Conservation (phyloP, 305 asterid species). For the Solanum aculeatissimum region DNA sequence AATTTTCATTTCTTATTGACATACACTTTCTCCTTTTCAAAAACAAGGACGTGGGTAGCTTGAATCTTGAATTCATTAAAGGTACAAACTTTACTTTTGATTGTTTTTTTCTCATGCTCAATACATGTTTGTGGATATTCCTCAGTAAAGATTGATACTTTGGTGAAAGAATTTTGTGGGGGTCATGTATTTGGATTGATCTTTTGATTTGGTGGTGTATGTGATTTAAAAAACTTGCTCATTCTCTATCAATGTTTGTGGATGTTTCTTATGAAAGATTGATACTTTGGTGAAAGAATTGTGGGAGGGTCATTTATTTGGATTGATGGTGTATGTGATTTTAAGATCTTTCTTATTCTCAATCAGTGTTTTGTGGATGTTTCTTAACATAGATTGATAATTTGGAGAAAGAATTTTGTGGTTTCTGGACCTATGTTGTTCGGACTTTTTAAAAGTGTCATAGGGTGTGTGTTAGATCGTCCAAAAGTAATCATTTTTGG, state of each 20-base stretch:
- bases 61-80: not conserved
- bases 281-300: slow-evolving; percentile 4
- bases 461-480: not conserved
- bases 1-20: not conserved
- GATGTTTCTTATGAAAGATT: not conserved
- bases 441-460: not conserved
- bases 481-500: not conserved
- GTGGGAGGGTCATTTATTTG: not conserved
- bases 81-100: too few species aligned
- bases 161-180: not conserved
- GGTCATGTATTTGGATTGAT: not conserved
- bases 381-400: slow-evolving; percentile 10
- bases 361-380: not conserved
- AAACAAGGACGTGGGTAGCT: not conserved
- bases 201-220: not conserved
- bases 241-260: not conserved
- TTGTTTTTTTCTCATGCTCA: not conserved
- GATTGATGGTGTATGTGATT: not conserved
- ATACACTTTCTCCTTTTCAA: not conserved
- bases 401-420: not conserved
- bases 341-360: not conserved
- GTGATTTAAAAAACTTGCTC: not conserved
- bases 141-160: slow-evolving; percentile 3
- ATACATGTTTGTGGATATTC: not conserved
- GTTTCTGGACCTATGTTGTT: not conserved